phyloP scores from a whole-genome alignment of 352 stramenopile species.

The Pythium dissimile region DNA sequence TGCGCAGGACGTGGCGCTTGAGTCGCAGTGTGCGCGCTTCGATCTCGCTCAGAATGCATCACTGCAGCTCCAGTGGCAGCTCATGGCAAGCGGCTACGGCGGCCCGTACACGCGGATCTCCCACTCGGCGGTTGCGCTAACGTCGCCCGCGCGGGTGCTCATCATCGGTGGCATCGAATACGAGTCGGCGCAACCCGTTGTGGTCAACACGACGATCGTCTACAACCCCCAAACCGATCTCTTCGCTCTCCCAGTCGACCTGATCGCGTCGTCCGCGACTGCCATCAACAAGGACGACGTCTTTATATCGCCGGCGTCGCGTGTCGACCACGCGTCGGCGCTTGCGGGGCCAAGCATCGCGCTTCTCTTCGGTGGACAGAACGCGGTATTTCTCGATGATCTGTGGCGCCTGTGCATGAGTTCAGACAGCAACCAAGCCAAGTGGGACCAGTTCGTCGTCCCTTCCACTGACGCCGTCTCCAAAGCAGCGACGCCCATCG shows the following conservation, averaged over 20 bases:
- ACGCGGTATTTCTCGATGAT: conserved; percentile 55
- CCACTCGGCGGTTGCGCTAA: conserved; percentile 36
- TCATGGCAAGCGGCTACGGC: conserved; percentile 22
- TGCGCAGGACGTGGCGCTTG: conserved; percentile 9
- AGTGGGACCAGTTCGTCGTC: conserved; percentile 55
- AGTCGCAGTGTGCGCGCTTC: conserved; percentile 30
- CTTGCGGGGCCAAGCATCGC: conserved; percentile 18
- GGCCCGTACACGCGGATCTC: conserved; percentile 50
- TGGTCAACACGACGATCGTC: conserved; percentile 50
- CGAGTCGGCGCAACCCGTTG: conserved; percentile 63
- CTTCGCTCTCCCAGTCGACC: conserved; percentile 42
- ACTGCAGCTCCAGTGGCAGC: conserved; percentile 31
- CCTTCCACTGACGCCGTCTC: conserved; percentile 29
- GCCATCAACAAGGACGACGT: conserved; percentile 33
- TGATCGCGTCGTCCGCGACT: conserved; percentile 39
- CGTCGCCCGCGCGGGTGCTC: conserved; percentile 28
- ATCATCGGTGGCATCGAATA: conserved; percentile 68
- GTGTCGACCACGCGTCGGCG: conserved; percentile 50
- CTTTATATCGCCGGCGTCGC: conserved; percentile 57
- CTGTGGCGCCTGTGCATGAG: conserved; percentile 52
- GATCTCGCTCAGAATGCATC: conserved; percentile 36
- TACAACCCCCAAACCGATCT: conserved; percentile 37
- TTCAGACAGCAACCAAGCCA: conserved; percentile 25
- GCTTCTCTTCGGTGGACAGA: conserved; percentile 56
- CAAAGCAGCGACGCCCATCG: conserved; percentile 22